Evolutionary conservation across 78 protist genomes (phyloP).

Genomic region (Cavenderia fasciculata): DNA sequence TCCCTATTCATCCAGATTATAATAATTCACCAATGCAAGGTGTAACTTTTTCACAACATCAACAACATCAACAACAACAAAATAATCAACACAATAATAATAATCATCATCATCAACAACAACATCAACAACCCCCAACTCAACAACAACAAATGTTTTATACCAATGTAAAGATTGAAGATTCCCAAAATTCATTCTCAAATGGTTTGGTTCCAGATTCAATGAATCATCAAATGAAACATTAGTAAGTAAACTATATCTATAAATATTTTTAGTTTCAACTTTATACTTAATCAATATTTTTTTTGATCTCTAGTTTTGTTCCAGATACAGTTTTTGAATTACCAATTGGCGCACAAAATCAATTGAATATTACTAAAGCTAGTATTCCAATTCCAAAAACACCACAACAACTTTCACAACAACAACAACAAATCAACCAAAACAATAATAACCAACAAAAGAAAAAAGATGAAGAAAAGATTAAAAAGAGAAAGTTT

Average conservation of each 20-base stretch:
- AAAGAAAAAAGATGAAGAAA: conserved; percentile 50
- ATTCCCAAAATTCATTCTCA: background rate
- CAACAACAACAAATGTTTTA: background rate
- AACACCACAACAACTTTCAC: background rate
- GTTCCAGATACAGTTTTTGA: conserved; percentile 56
- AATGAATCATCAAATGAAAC: conserved; percentile 34
- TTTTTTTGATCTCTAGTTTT: background rate
- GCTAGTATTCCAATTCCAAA: background rate
- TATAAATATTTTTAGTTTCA: background rate
- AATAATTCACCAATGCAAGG: too few relatives aligned
- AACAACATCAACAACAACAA: conserved; percentile 9
- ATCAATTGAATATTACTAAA: background rate
- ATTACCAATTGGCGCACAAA: conserved; percentile 1
- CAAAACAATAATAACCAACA: background rate
- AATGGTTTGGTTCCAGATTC: conserved; percentile 28
- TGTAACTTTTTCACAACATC: too few relatives aligned
- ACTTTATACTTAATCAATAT: background rate
- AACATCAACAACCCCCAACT: background rate
- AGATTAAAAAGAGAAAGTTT: conserved; percentile 73
- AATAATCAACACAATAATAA: background rate
- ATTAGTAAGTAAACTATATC: background rate
- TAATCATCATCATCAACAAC: background rate
- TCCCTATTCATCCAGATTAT: too few relatives aligned
- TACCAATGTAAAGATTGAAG: background rate
- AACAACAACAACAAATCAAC: background rate